phyloP scores from a whole-genome alignment of 768 basidiomycete species.

The Fibroporia radiculosa region DNA sequence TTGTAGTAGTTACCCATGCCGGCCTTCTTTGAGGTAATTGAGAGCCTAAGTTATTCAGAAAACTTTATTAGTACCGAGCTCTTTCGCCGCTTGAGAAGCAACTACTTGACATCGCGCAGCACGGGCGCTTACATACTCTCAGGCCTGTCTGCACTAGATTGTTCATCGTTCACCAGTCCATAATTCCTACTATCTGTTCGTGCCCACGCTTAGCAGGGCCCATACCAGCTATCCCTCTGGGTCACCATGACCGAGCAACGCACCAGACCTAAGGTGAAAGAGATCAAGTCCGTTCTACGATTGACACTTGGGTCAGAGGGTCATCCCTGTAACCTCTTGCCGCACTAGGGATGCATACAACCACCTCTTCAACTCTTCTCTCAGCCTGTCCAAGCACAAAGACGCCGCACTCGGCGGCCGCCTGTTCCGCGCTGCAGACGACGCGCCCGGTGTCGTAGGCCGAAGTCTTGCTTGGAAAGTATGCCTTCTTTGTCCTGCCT shows the following conservation, averaged over 20 bases:
- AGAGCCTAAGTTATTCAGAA: too few species aligned
- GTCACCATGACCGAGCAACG: constrained; percentile 17
- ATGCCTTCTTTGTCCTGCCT: constrained; percentile 9
- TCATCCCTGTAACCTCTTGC: constrained; percentile 19
- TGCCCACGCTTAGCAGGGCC: too few species aligned
- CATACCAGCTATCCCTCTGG: too few species aligned
- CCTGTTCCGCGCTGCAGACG: constrained; percentile 38
- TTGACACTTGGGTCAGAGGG: constrained; percentile 18
- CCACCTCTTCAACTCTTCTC: constrained; percentile 42
- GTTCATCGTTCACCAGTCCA: too few species aligned
- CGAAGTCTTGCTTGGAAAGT: constrained; percentile 87
- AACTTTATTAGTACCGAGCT: too few species aligned
- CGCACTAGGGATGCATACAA: constrained; percentile 34
- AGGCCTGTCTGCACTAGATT: too few species aligned
- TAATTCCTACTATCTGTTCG: too few species aligned
- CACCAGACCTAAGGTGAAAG: constrained; percentile 20
- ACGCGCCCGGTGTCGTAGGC: constrained; percentile 48
- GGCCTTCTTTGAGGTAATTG: too few species aligned
- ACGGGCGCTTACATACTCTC: too few species aligned
- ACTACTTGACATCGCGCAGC: too few species aligned
- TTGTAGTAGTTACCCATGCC: too few species aligned
- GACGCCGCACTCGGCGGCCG: constrained; percentile 59
- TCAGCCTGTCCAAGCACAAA: constrained; percentile 54
- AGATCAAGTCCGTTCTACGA: constrained; percentile 27
- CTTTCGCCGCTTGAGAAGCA: too few species aligned